phyloP scores from a whole-genome alignment of 1,284 basidiomycete species.

The Irpex sp. region DNA sequence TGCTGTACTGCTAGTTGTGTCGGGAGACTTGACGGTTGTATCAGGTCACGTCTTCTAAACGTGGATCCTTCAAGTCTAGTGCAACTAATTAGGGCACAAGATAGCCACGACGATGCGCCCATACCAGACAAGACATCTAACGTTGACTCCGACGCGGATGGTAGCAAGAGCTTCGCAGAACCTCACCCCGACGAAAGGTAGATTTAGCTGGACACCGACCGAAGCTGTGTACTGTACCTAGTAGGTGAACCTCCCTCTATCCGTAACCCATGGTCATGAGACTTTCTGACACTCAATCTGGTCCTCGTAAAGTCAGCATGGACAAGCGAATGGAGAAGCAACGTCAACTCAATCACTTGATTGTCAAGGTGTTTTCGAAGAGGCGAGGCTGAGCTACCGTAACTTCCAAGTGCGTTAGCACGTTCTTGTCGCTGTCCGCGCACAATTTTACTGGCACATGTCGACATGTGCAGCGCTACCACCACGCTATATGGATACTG shows the following conservation, averaged over 20 bases:
- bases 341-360: constrained; percentile 67
- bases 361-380: constrained; percentile 72
- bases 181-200: constrained; percentile 80
- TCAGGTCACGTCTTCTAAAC: constrained; percentile 22
- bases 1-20: background rate
- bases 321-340: constrained; percentile 52
- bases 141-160: constrained; percentile 3
- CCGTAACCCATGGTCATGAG: constrained; percentile 6
- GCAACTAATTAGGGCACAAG: too few species aligned
- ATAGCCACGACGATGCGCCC: too few species aligned
- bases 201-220: constrained; percentile 82
- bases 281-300: background rate
- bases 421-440: background rate
- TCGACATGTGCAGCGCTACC: constrained; percentile 65
- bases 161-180: constrained; percentile 1
- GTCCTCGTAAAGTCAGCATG: background rate
- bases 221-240: constrained; percentile 88
- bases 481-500: constrained; percentile 87
- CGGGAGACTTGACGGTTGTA: constrained; percentile 12
- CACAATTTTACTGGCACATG: background rate
- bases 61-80: background rate
- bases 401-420: constrained; percentile 61
- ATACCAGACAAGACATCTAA: background rate
- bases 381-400: constrained; percentile 70
- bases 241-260: constrained; percentile 55